Conservation (phyloP, 257 asterid genomes). For the Osmanthus fragrans region DNA sequence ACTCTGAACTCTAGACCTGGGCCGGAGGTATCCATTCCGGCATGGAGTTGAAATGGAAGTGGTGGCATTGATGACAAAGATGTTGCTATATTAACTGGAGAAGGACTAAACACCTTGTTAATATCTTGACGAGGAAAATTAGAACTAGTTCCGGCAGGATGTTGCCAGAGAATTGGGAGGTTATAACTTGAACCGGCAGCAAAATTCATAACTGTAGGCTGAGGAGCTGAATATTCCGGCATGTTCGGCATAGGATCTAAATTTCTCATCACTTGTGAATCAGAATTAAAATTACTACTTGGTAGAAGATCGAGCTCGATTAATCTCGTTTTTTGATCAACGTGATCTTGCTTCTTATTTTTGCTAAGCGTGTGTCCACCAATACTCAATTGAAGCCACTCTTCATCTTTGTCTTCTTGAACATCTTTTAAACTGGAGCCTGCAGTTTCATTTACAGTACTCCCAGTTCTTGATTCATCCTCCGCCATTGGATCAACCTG, state of each 20-base stretch:
- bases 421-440: conserved; percentile 36
- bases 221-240: conserved; percentile 32
- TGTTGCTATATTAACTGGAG: conserved; percentile 28
- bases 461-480: conserved; percentile 40
- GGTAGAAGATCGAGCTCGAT: conserved; percentile 76
- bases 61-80: conserved; percentile 26
- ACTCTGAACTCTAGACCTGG: conserved; percentile 59
- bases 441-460: conserved; percentile 21
- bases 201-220: conserved; percentile 30
- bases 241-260: conserved; percentile 1
- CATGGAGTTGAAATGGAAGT: conserved; percentile 49
- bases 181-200: conserved; percentile 18
- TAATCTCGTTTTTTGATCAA: conserved; percentile 4
- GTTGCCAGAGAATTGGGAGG: conserved; percentile 42
- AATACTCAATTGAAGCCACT: conserved; percentile 77
- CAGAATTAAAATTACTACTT: background rate
- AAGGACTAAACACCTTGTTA: conserved; percentile 48
- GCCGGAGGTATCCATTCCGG: conserved; percentile 30
- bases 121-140: conserved; percentile 36
- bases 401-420: conserved; percentile 30
- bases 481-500: conserved; percentile 47
- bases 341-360: background rate
- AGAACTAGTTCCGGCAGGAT: conserved; percentile 21
- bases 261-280: conserved; percentile 14
- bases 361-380: conserved; percentile 32